Conservation (phyloP, 2,329 filamentous ascomycete species). For the Colletotrichum cordylinicola region DNA sequence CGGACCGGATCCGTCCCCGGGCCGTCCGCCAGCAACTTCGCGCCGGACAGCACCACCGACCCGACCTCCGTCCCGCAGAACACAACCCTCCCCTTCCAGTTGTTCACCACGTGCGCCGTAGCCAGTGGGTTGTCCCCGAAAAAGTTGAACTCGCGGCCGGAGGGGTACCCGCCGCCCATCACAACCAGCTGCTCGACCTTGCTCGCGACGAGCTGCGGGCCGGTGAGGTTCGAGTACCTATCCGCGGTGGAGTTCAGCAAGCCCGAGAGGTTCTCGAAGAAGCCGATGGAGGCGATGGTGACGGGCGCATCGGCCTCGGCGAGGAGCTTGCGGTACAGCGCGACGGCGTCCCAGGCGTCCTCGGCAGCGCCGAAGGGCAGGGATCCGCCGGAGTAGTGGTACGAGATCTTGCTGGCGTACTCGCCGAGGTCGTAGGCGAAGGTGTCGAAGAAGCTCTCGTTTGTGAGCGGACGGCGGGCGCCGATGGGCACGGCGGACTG, state of each 20-base stretch:
- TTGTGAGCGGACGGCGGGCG: conserved; percentile 41
- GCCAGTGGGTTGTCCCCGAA: conserved; percentile 40
- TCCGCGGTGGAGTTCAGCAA: conserved; percentile 52
- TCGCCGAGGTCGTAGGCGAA: conserved; percentile 44
- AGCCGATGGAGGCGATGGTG: conserved; percentile 50
- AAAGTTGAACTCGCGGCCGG: conserved; percentile 56
- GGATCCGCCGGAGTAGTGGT: conserved; percentile 42
- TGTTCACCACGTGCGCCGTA: conserved; percentile 50
- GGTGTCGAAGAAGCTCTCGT: conserved; percentile 49
- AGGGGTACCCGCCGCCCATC: conserved; percentile 57
- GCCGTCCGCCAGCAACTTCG: conserved; percentile 34
- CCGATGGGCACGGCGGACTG: conserved; percentile 41
- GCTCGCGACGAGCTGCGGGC: conserved; percentile 42
- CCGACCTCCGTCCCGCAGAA: conserved; percentile 52
- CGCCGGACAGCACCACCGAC: conserved; percentile 44
- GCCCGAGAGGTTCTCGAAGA: conserved; percentile 51
- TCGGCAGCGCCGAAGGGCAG: conserved; percentile 38
- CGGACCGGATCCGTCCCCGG: conserved; percentile 38
- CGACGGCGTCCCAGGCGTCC: conserved; percentile 45
- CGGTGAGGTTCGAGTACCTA: conserved; percentile 39
- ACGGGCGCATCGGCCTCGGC: conserved; percentile 46
- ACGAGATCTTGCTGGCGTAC: conserved; percentile 51
- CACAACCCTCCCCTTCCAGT: conserved; percentile 45
- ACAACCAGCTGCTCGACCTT: conserved; percentile 56
- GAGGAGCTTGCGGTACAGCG: conserved; percentile 49